Conservation (phyloP, 805 yeast genomes). For the Yarrowia divulgata region DNA sequence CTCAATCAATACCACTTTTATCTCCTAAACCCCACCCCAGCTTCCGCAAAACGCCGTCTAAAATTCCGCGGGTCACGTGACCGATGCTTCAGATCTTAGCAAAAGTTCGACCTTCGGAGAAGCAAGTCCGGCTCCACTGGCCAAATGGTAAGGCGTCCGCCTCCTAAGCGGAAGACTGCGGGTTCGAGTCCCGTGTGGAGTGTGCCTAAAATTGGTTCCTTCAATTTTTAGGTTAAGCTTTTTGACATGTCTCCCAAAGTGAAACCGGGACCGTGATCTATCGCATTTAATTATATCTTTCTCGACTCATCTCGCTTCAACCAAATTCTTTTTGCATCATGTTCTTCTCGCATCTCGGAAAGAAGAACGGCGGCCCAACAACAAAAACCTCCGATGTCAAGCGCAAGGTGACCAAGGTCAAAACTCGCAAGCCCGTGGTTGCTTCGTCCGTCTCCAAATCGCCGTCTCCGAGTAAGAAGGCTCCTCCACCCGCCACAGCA, state of each 20-base stretch:
- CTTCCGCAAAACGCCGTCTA: not conserved
- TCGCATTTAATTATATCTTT: not conserved
- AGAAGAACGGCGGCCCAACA: constrained; percentile 19
- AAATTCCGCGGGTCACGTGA: constrained; percentile 9
- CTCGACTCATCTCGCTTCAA: constrained; percentile 4
- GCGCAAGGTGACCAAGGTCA: constrained; percentile 39
- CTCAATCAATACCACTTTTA: no score
- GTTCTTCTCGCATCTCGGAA: constrained; percentile 36
- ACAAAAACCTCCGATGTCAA: constrained; percentile 31
- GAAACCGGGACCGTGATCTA: constrained; percentile 21
- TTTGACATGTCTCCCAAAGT: constrained; percentile 11
- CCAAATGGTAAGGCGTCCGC: constrained; percentile 74
- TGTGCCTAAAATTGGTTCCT: constrained; percentile 45
- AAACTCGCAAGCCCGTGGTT: constrained; percentile 25
- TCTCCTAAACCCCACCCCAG: not conserved
- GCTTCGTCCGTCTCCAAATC: constrained; percentile 22
- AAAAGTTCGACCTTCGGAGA: not conserved
- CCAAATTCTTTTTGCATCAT: constrained; percentile 16
- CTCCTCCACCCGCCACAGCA: constrained; percentile 13
- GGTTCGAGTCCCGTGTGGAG: constrained; percentile 73
- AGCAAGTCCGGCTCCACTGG: constrained; percentile 55
- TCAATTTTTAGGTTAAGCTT: constrained; percentile 18
- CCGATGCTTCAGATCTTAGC: not conserved
- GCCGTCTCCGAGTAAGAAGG: constrained; percentile 29
- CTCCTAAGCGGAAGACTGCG: constrained; percentile 74